Percentiles rank a stretch among this genome's conserved stretches.
Evolutionary conservation across 139 green algal species (phyloP).

Genomic region (Axilococcus clingmanii): DNA sequence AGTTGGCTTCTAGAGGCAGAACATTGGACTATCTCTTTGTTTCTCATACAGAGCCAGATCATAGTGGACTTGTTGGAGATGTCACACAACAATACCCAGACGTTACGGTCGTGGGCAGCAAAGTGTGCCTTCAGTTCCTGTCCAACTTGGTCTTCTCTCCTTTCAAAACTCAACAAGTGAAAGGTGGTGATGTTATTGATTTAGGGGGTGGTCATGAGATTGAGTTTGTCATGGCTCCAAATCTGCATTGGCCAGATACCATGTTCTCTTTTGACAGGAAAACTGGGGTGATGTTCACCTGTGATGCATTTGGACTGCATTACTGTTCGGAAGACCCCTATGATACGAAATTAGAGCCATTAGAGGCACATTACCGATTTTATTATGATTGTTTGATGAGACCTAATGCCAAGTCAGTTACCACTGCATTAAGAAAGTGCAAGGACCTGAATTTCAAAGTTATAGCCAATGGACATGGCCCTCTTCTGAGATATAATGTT

Average conservation of each 20-base stretch:
- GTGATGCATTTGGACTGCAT: conserved; percentile 93
- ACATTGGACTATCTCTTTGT: conserved; percentile 83
- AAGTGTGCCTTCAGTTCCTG: conserved; percentile 67
- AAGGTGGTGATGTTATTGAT: conserved; percentile 84
- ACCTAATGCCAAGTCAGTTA: conserved; percentile 85
- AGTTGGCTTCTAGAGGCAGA: conserved; percentile 33
- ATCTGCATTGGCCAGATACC: conserved; percentile 95
- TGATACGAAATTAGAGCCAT: conserved; percentile 45
- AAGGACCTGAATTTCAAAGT: conserved; percentile 64
- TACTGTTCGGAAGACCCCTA: conserved; percentile 81
- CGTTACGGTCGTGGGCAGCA: conserved; percentile 70
- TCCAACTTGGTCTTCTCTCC: conserved; percentile 52
- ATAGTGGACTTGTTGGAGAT: conserved; percentile 76
- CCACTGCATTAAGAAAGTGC: conserved; percentile 78
- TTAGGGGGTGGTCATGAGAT: conserved; percentile 77
- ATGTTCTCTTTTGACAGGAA: conserved; percentile 88
- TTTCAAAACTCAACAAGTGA: conserved; percentile 54
- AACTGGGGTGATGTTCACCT: conserved; percentile 91
- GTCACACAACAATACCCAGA: conserved; percentile 75
- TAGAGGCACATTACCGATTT: conserved; percentile 72
- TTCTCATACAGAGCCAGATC: conserved; percentile 85
- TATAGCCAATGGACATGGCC: conserved; percentile 85
- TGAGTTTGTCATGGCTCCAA: conserved; percentile 94
- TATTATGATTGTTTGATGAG: conserved; percentile 99
- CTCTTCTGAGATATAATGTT: conserved; percentile 68